Base-by-base conservation (phyloP, 768 basidiomycete species). In the Serendipita indica region DNA sequence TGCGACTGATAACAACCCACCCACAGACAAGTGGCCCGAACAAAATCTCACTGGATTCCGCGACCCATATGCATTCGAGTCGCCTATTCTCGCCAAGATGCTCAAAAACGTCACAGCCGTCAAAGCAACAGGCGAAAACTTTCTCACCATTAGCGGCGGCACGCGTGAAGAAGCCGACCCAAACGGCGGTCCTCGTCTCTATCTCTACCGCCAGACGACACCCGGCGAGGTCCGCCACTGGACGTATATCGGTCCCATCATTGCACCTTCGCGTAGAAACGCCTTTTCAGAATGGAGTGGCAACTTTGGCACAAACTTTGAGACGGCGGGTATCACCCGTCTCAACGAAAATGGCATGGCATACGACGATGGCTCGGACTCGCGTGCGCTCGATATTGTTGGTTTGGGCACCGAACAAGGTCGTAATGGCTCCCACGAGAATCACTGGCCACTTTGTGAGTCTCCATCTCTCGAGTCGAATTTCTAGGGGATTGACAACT, bases 61-160 rank as follows among this genome's bases (percentile, higher is more conserved):
- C 7, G 65, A 65, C 25, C 65, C 65, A 1, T 65, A 65, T 46
- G 58, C 60, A 32, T 65, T 65, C 60, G 33, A 60, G 5, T 64
- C 64, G 16, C 57, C 64, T 13, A 20, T 45, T 14, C 62, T 64
- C 2, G n/a, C 43, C 22, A 52, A 33, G 14, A 14, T 54, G 49
- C 49, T 63, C 20, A 39, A 57, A 45, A 39, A 22, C 4, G 28
- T 54, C 35, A 39, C 33, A 10, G n/a, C n/a, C n/a, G n/a, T n/a
- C n/a, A 60, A 57, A 25, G 60, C 60, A 1, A 58, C 62, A 2
- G 63, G 61, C 45, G 25, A 49, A 14, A 57, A 57, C 37, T 63
- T 64, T 39, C 7, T 58, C 0, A 63, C 65, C 59, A 58, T 65
- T 57, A 62, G 61, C 13, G 65, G 65, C 18, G 65, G 65, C 6